Percentiles rank a stretch among this genome's conserved stretches.
These are phyloP conservation scores for Orobanche coerulescens DNA, from an alignment of 257 asterid species.

Conservation along the genomic window DNA sequence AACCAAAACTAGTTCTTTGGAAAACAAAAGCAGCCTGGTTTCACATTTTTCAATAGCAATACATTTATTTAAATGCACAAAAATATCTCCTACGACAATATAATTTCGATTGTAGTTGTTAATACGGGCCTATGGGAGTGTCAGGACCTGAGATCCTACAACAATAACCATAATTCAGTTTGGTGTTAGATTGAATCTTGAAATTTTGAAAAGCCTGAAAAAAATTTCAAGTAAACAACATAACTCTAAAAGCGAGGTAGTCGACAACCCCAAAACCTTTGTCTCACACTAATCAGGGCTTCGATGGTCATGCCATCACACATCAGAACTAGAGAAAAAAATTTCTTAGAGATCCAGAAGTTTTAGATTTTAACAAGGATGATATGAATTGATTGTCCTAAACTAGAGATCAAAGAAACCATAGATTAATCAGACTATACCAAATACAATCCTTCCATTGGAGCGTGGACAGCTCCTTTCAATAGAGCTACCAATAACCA, in stretches of 20 bases:
- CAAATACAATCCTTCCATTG: constrained; percentile 98
- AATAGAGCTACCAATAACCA: constrained; percentile 98
- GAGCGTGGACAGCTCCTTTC: constrained; percentile 98
- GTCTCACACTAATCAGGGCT: not conserved
- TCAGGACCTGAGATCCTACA: not conserved
- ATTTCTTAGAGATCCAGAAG: constrained; percentile 1
- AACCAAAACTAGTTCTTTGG: not conserved
- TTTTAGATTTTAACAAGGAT: constrained; percentile 5
- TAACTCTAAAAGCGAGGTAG: not conserved
- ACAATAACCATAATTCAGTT: not conserved
- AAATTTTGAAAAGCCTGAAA: not conserved
- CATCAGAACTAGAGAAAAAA: not conserved
- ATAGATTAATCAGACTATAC: constrained; percentile 33
- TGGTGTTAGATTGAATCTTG: not conserved
- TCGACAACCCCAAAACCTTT: constrained; percentile 4
- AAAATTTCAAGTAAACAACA: not conserved
- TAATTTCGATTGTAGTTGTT: not conserved
- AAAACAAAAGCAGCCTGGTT: not conserved
- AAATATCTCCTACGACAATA: not conserved
- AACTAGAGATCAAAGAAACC: constrained; percentile 1
- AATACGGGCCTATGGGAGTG: not conserved
- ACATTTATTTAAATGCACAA: not conserved
- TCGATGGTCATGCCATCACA: not conserved
- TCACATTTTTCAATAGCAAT: not conserved
- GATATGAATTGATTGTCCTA: not conserved